Base-by-base conservation (phyloP, 306 rosid species). In the Sophora flavescens region DNA sequence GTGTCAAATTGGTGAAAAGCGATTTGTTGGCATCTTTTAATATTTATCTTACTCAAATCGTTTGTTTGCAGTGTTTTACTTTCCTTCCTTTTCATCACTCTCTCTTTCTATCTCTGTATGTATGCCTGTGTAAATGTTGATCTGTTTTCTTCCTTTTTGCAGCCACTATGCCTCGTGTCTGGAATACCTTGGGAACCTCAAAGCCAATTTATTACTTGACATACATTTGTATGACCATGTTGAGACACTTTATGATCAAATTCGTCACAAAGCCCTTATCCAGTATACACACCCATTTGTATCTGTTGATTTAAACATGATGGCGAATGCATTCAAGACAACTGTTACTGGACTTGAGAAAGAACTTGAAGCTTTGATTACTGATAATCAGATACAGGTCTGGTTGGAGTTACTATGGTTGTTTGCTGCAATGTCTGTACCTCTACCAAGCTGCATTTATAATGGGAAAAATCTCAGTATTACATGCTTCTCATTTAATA, bases 241-340 rank as follows among this genome's bases (percentile, higher is more conserved):
- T 17, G 98, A 89, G 83, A 88, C 97, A 10, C 90, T 96, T 10
- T 96, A 96, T 74, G 97, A 91, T 77, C 93, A 91, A 83, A 96
- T 96, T 85, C 98, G 99, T 41, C 92, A 89, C 83, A 96, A 89
- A 86, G 98, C 98, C 59, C 93, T 93, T 48, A 93, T 93, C 87
- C 98, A 93, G 75, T 96, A 96, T 66, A 93, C 96, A 6, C 97
- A 81, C 81, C 99, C 99, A 63, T 96, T 96, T 87, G 89, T 91
- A 11, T 92, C 99, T 14, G 99, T 96, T 72, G 99, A 96, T 78
- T 74, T 96, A 68, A 72, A 78, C 68, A 89, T 86, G 97, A 96
- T 96, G 99, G 99, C 98, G 36, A 81, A 85, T 88, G 99, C 99
- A 78, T 96, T 96, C 89, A 96, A 91, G 87, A 96, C 98, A 68